Base-by-base conservation (phyloP, 805 yeast genomes). In the Saccharomycopsis lassenensis region DNA sequence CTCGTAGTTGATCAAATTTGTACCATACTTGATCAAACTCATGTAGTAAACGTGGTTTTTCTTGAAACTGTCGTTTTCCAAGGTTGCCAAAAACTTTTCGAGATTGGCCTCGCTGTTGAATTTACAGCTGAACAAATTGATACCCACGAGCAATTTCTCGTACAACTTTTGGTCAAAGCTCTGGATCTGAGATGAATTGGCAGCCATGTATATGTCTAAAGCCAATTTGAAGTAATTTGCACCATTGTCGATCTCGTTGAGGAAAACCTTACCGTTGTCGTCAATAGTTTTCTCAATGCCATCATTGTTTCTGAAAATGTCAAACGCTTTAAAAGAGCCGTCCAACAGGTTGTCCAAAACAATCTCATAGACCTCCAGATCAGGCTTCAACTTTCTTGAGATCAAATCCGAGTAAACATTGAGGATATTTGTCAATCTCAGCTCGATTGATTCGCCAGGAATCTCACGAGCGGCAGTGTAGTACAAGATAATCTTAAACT, bases 391-490 rank as follows among this genome's bases (percentile, higher is more conserved):
- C n/a, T 37, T 26, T n/a, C 22, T 14, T 8, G 41, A 33, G 16
- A 43, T 34, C 30, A 40, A n/a, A 28, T 43, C 46, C 11, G 44
- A 33, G 19, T 43, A 43, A n/a, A 43, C 35, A 20, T 37, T 40
- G n/a, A 43, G 31, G 12, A 40, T 12, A 6, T 37, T 37, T 4
- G 46, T 43, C 12, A 43, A 21, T 20, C 22, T 38, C 5, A 28
- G 12, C 31, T 43, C 46, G 16, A 39, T 36, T 14, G 36, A 22
- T 35, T 43, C 44, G 5, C 42, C 45, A n/a, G 39, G 32, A 19
- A 40, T 24, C 6, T 31, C 37, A 18, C 46, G 33, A 17, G 27
- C 27, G 5, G n/a, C 14, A 11, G 25, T 29, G 6, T 29, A 23
- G 22, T 40, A 35, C 15, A 43, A 29, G 7, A 43, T 40, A 11